A percentile compares a stretch with the other conserved stretches of the same genome.
Evolutionary conservation across 1,284 basidiomycete genomes (phyloP).

Genomic region (Veloboletus limbatus): DNA sequence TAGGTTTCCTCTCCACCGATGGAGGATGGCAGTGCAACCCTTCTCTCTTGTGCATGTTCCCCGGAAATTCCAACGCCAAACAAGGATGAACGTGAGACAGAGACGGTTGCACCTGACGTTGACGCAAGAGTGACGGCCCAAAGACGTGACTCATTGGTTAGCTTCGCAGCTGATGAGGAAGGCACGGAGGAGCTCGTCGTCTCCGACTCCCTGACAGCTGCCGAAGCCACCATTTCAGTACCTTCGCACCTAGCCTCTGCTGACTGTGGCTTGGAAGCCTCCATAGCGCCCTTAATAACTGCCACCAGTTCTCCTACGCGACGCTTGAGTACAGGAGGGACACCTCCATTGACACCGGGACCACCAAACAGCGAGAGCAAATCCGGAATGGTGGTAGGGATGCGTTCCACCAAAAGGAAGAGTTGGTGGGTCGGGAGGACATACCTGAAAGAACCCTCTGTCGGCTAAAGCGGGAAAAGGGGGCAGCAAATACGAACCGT

Average conservation of each 20-base stretch:
- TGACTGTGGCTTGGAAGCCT: slow-evolving; percentile 1
- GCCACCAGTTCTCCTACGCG: slow-evolving; percentile 62
- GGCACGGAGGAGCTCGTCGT: not conserved
- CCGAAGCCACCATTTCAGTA: not conserved
- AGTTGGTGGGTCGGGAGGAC: slow-evolving; percentile 72
- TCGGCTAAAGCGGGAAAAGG: not conserved
- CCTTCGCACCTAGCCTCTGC: not conserved
- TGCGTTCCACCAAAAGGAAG: slow-evolving; percentile 65
- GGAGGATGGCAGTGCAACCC: not conserved
- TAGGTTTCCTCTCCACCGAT: not conserved
- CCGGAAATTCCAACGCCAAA: slow-evolving; percentile 11
- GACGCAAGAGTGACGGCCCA: slow-evolving; percentile 14
- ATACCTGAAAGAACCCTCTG: slow-evolving; percentile 47
- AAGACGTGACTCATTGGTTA: slow-evolving; percentile 22
- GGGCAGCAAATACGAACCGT: slow-evolving; percentile 47
- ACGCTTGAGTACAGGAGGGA: slow-evolving; percentile 58
- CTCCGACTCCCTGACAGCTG: not conserved
- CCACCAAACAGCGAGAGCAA: slow-evolving; percentile 53
- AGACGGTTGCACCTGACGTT: slow-evolving; percentile 2
- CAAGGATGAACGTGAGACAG: slow-evolving; percentile 18
- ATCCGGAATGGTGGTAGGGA: slow-evolving; percentile 58
- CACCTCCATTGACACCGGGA: slow-evolving; percentile 28
- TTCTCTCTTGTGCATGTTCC: not conserved
- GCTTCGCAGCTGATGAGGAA: slow-evolving; percentile 1
- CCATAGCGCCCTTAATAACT: slow-evolving; percentile 52